Evolutionary conservation across 192 early-diverging fungal species (phyloP), one percentile per base, ranked within the genome.

Genomic region (Rhizophagus sp.): DNA sequence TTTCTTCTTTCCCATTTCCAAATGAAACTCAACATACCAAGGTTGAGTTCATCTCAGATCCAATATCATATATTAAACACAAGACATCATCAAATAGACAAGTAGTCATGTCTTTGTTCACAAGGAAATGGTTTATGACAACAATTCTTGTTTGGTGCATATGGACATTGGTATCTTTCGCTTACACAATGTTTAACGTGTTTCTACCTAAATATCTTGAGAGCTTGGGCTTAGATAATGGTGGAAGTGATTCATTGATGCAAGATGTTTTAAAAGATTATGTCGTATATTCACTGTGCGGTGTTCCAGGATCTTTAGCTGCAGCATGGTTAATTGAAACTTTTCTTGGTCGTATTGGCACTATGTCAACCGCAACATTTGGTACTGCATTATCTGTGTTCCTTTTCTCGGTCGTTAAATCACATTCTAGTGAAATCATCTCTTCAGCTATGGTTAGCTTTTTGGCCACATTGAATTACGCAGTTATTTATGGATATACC

Each of bases 151-250:
- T 97, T 27, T 94, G 91, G 90, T 63, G 82, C 15, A 95, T 97
- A 62, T 97, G 95, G 95, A 86, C 88, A 0, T 79, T 95, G 22
- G 90, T 93, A 6, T 86, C 93, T 1, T 83, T 95, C 81, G 95
- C 92, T 0, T 97, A 91, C 79, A 95, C 92, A n/a, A 95, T 95
- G 88, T 96, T 97, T 81, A 96, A 96, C 83, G 93, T 92, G 9
- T 96, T 96, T 79, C 77, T 95, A 15, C 93, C 95, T 36, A 93
- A 94, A 79, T 92, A 93, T 39, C 86, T 96, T 15, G 91, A 93
- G 76, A 84, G 86, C 4, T 87, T 87, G 72, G 89, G 87, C 0
- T 82, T 82, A 33, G 83, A 25, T 30, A 47, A 76, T 27, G 33
- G 15, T 8, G 41, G 19, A n/a, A n/a, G 1, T 47, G 24, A 47